Percentiles rank a stretch among this genome's conserved stretches.
phyloP scores from a whole-genome alignment of 345 rosid species.

The Aurinia saxatilis region DNA sequence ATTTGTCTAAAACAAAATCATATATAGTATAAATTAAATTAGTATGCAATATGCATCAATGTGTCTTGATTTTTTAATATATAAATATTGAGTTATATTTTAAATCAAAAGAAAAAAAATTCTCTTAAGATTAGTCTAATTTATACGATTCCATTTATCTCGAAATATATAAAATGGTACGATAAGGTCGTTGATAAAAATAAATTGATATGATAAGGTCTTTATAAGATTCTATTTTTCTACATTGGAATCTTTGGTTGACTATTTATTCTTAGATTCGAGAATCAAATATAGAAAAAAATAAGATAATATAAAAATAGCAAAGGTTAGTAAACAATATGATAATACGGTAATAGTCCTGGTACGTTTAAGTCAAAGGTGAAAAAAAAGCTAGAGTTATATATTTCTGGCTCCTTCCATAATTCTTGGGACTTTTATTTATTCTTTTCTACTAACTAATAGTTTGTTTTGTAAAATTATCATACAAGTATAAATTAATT shows the following conservation, averaged over 20 bases:
- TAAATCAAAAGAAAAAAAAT: too few species aligned
- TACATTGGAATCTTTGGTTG: constrained; percentile 14
- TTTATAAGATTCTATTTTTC: constrained; percentile 4
- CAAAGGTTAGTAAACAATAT: not conserved
- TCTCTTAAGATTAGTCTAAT: not conserved
- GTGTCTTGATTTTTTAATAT: too few species aligned
- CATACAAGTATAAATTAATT: too few species aligned
- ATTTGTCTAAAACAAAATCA: not conserved
- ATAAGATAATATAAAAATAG: not conserved
- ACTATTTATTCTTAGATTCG: constrained; percentile 6
- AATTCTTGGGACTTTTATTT: constrained; percentile 10
- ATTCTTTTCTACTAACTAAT: not conserved
- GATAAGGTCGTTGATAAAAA: constrained; percentile 13
- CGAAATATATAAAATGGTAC: constrained; percentile 5
- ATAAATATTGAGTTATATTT: too few species aligned
- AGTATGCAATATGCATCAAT: too few species aligned
- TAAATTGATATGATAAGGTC: constrained; percentile 7
- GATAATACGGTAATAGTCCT: constrained; percentile 8
- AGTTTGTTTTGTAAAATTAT: too few species aligned
- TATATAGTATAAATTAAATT: too few species aligned
- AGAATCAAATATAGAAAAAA: not conserved
- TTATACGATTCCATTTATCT: not conserved
- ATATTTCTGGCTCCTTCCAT: constrained; percentile 14
- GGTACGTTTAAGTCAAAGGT: constrained; percentile 16
- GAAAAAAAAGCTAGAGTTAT: not conserved